These are phyloP conservation scores for Porodaedalea pini DNA, from an alignment of 1,284 basidiomycete species.

Conservation along the genomic window DNA sequence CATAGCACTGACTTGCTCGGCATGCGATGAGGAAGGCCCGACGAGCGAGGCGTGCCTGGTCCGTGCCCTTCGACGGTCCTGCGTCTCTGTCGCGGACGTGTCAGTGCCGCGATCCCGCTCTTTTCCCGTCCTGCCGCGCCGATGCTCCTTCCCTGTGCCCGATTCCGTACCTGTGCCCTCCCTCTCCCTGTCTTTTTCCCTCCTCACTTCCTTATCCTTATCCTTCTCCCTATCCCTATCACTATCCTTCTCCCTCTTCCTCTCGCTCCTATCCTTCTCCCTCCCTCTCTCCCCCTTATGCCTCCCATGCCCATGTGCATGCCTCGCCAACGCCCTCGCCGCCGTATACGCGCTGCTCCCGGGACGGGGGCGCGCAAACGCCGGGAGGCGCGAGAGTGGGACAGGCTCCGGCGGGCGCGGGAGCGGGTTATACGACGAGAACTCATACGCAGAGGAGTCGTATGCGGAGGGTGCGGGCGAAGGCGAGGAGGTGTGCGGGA, in stretches of 20 bases:
- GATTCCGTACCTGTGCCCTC: background rate
- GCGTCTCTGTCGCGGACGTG: conserved; percentile 18
- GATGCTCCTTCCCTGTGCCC: conserved; percentile 2
- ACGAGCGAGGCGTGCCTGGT: background rate
- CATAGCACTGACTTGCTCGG: background rate
- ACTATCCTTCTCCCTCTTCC: background rate
- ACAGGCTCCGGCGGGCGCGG: conserved; percentile 18
- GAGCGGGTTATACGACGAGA: conserved; percentile 14
- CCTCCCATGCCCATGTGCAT: background rate
- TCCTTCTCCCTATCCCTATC: background rate
- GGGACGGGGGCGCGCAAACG: conserved; percentile 12
- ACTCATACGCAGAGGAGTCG: background rate
- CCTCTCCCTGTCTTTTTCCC: background rate
- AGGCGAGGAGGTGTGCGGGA: conserved; percentile 2
- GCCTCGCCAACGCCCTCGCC: conserved; percentile 10
- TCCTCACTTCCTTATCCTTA: background rate
- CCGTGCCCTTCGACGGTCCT: background rate
- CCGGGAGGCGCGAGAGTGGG: conserved; percentile 11
- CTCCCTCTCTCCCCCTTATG: background rate
- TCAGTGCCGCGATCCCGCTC: conserved; percentile 6
- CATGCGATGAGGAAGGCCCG: background rate
- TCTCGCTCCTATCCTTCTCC: conserved; percentile 1
- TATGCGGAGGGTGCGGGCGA: background rate
- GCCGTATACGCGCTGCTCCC: conserved; percentile 14
- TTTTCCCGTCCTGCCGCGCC: background rate